These are phyloP conservation scores for Jamesozyma lodderae DNA, from an alignment of 805 yeast genomes.

Conservation along the genomic window DNA sequence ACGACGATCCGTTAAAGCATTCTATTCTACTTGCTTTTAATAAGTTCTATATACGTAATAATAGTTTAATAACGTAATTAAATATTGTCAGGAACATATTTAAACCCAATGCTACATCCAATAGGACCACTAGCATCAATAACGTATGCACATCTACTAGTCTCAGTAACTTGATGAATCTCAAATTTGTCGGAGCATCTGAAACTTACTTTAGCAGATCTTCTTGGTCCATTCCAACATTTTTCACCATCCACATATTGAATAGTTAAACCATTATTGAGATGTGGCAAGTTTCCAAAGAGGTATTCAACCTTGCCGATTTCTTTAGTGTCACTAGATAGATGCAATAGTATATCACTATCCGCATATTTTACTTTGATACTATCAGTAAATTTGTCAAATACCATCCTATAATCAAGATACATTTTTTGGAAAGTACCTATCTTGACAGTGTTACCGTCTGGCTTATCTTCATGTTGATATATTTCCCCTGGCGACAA, in stretches of 20 bases:
- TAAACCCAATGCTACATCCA: constrained; percentile 30
- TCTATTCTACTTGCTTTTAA: no score
- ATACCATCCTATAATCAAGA: constrained; percentile 12
- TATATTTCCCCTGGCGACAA: constrained; percentile 11
- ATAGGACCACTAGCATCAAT: constrained; percentile 38
- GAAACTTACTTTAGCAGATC: constrained; percentile 57
- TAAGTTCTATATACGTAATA: no score
- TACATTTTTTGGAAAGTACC: constrained; percentile 14
- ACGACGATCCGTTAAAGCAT: no score
- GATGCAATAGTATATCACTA: constrained; percentile 19
- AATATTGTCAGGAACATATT: background rate
- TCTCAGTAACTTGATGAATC: constrained; percentile 59
- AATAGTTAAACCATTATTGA: constrained; percentile 29
- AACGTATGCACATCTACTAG: constrained; percentile 76
- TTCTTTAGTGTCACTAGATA: constrained; percentile 15
- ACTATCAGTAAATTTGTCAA: constrained; percentile 15
- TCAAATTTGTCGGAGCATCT: constrained; percentile 53
- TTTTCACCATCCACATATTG: constrained; percentile 54
- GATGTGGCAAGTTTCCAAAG: constrained; percentile 27
- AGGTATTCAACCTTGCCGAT: constrained; percentile 14
- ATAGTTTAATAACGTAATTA: no score
- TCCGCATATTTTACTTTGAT: constrained; percentile 19
- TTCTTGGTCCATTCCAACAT: constrained; percentile 92
- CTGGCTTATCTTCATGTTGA: constrained; percentile 20
- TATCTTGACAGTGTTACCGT: constrained; percentile 18